Evolutionary conservation across 495 filamentous ascomycete genomes (phyloP).

Genomic region (Copromyces sp.): DNA sequence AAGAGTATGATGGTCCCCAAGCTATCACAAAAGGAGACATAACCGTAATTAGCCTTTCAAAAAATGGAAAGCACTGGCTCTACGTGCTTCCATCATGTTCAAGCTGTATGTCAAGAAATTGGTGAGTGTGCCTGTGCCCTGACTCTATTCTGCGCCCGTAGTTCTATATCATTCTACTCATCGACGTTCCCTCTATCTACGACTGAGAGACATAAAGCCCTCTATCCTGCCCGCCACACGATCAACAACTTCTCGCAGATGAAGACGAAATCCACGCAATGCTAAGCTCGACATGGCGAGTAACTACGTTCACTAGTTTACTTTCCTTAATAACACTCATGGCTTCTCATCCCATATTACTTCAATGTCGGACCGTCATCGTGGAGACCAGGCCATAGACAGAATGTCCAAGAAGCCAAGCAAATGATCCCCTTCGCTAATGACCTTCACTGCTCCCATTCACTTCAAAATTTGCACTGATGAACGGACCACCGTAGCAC

Average conservation of each 20-base stretch:
- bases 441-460: background rate
- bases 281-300: background rate
- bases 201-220: background rate
- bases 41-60: background rate
- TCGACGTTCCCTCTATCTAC: accelerated
- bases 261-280: background rate
- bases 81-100: background rate
- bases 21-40: background rate
- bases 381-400: background rate
- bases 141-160: background rate
- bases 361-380: background rate
- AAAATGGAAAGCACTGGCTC: background rate
- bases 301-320: background rate
- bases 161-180: background rate
- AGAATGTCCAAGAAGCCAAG: background rate
- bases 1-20: background rate
- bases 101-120: background rate
- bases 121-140: background rate
- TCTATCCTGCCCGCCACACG: accelerated
- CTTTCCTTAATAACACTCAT: accelerated
- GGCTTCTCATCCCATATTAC: background rate
- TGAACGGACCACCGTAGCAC: background rate
- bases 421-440: background rate
- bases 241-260: background rate
- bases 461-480: background rate